A percentile compares a stretch with the other conserved stretches of the same genome.
Evolutionary conservation across 2,329 filamentous ascomycete genomes (phyloP).

Genomic region (Fusarium piperis): DNA sequence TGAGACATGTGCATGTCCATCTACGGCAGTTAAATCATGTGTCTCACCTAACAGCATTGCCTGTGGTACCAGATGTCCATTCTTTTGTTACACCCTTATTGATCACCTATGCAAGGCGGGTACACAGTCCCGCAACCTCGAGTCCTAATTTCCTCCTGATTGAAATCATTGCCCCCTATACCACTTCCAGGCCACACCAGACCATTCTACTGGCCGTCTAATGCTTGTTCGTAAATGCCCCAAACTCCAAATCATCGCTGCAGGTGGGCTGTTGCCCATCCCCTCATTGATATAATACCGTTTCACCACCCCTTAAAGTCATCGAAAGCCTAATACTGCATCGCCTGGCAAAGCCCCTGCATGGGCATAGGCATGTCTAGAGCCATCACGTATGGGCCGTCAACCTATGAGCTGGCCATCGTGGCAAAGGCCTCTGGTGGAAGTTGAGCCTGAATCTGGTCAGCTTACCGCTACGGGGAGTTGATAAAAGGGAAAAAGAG

Average conservation of each 20-base stretch:
- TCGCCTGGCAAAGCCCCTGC: background rate
- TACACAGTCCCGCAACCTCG: background rate
- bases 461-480: conserved; percentile 3
- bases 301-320: background rate
- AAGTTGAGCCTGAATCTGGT: conserved; percentile 52
- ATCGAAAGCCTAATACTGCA: conserved; percentile 1
- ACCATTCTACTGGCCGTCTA: conserved; percentile 9
- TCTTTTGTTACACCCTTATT: conserved; percentile 23
- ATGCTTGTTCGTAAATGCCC: conserved; percentile 22
- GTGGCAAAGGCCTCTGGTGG: conserved; percentile 59
- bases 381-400: background rate
- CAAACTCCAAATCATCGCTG: conserved; percentile 40
- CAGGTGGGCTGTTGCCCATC: conserved; percentile 3
- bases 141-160: conserved; percentile 7
- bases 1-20: background rate
- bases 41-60: background rate
- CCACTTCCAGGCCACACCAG: background rate
- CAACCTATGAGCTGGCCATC: conserved; percentile 25
- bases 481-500: background rate
- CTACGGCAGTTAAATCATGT: background rate
- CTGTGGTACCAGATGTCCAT: conserved; percentile 13
- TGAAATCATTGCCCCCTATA: background rate
- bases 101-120: conserved; percentile 32
- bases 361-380: background rate
- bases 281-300: conserved; percentile 1